A percentile compares a stretch with the other conserved stretches of the same genome.
Conservation (phyloP, 1,284 basidiomycete genomes). For the Pseudozyma pruni region DNA sequence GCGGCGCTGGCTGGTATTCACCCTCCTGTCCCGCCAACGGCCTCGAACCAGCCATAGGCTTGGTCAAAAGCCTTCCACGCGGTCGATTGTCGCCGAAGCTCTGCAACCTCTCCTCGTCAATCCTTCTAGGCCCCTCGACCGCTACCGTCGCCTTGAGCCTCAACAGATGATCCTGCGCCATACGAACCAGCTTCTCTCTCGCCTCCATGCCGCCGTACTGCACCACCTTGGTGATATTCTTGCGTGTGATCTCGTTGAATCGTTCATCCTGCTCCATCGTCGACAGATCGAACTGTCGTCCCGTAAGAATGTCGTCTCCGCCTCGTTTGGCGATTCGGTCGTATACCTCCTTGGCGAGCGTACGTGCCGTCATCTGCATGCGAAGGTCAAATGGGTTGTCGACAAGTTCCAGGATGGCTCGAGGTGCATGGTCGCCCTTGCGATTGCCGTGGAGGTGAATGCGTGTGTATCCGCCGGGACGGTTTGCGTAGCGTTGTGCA, state of each 20-base stretch:
- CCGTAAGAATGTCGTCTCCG: constrained; percentile 45
- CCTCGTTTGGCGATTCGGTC: constrained; percentile 45
- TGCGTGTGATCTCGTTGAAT: constrained; percentile 56
- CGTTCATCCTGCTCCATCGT: constrained; percentile 52
- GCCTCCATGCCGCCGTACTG: constrained; percentile 58
- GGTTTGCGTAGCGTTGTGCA: constrained; percentile 80
- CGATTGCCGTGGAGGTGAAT: constrained; percentile 89
- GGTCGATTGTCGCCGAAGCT: constrained; percentile 35
- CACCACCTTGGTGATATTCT: constrained; percentile 58
- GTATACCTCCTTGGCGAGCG: constrained; percentile 59
- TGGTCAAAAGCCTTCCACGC: constrained; percentile 51
- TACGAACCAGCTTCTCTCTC: constrained; percentile 42
- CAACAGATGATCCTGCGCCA: constrained; percentile 53
- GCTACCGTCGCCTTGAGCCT: constrained; percentile 54
- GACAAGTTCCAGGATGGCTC: constrained; percentile 90
- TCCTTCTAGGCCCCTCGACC: constrained; percentile 45
- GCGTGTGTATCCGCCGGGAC: constrained; percentile 94
- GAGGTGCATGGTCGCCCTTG: constrained; percentile 90
- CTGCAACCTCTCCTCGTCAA: constrained; percentile 44
- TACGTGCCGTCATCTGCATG: constrained; percentile 64
- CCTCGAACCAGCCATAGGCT: constrained; percentile 43
- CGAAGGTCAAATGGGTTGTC: constrained; percentile 90
- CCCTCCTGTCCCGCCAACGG: constrained; percentile 46
- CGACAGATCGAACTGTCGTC: constrained; percentile 33
- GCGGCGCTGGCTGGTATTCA: constrained; percentile 27